These are phyloP conservation scores for Aspergillus baeticus DNA, from an alignment of 495 filamentous ascomycete genomes.

Conservation along the genomic window DNA sequence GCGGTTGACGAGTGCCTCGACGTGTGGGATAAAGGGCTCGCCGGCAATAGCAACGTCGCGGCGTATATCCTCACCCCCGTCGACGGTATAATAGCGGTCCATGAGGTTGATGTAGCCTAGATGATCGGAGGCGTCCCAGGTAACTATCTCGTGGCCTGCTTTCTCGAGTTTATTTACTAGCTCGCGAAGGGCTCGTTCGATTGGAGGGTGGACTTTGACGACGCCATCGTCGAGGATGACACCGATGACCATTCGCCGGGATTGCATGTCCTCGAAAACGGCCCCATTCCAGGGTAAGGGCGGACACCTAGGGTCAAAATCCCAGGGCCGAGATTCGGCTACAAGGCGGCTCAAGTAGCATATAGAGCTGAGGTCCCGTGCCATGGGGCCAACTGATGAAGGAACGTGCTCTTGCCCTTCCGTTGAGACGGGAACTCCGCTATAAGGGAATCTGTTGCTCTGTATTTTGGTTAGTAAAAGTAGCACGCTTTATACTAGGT, in stretches of 20 bases:
- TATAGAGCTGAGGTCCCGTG: conserved; percentile 41
- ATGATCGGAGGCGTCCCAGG: conserved; percentile 46
- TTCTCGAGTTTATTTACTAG: conserved; percentile 32
- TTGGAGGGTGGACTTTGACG: conserved; percentile 49
- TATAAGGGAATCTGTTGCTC: conserved; percentile 47
- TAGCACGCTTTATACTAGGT: too few species aligned
- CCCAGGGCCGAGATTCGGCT: conserved; percentile 40
- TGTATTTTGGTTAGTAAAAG: conserved; percentile 11
- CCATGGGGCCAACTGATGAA: conserved; percentile 51
- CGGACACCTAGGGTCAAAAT: conserved; percentile 44
- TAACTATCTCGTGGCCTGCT: conserved; percentile 47
- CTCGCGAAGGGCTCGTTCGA: conserved; percentile 40
- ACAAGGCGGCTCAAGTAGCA: conserved; percentile 41
- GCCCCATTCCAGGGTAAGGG: conserved; percentile 47
- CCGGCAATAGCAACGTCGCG: conserved; percentile 45
- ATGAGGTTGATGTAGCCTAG: conserved; percentile 45
- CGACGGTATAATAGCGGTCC: conserved; percentile 52
- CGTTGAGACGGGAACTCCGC: conserved; percentile 46
- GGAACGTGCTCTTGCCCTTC: conserved; percentile 56
- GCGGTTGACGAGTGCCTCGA: conserved; percentile 44
- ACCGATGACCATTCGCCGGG: conserved; percentile 43
- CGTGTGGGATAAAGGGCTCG: conserved; percentile 56
- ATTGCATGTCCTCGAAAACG: conserved; percentile 39
- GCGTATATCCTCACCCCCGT: conserved; percentile 56
- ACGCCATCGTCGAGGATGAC: conserved; percentile 51